Conservation (phyloP, 192 early-diverging fungal genomes). For the Dispira parvispora region DNA sequence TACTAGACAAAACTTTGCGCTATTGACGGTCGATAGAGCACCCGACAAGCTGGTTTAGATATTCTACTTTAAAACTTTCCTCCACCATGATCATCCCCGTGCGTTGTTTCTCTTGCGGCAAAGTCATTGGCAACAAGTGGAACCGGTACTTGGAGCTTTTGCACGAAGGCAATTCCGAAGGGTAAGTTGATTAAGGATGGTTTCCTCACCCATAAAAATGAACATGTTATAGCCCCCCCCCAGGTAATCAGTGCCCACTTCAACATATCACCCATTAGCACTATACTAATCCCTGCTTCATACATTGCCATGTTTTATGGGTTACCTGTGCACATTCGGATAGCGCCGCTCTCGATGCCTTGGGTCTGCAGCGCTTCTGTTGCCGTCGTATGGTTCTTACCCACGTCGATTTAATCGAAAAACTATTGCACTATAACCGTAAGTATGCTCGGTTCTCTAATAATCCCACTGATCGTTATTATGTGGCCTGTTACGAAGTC, state of each 20-base stretch:
- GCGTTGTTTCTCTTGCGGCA: slow-evolving; percentile 96
- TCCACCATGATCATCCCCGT: slow-evolving; percentile 92
- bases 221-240: too few species aligned
- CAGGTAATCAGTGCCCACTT: too few species aligned
- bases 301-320: too few species aligned
- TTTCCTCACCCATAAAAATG: too few species aligned
- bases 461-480: too few species aligned
- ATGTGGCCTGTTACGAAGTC: too few species aligned
- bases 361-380: slow-evolving; percentile 81
- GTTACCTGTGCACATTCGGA: neutral
- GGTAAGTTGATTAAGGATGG: slow-evolving; percentile 22
- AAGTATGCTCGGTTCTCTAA: slow-evolving; percentile 18
- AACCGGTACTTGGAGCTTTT: slow-evolving; percentile 71
- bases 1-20: too few species aligned
- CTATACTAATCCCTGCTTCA: too few species aligned
- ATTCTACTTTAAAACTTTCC: neutral
- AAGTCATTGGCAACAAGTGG: slow-evolving; percentile 98
- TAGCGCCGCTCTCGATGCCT: slow-evolving; percentile 54
- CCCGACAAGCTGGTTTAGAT: too few species aligned
- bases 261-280: too few species aligned
- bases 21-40: too few species aligned
- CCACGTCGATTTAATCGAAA: slow-evolving; percentile 96
- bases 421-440: slow-evolving; percentile 87
- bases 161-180: slow-evolving; percentile 61
- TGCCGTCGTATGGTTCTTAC: slow-evolving; percentile 96